These are phyloP conservation scores for Pisolithus microcarpus DNA, from an alignment of 768 basidiomycete genomes.

Conservation along the genomic window DNA sequence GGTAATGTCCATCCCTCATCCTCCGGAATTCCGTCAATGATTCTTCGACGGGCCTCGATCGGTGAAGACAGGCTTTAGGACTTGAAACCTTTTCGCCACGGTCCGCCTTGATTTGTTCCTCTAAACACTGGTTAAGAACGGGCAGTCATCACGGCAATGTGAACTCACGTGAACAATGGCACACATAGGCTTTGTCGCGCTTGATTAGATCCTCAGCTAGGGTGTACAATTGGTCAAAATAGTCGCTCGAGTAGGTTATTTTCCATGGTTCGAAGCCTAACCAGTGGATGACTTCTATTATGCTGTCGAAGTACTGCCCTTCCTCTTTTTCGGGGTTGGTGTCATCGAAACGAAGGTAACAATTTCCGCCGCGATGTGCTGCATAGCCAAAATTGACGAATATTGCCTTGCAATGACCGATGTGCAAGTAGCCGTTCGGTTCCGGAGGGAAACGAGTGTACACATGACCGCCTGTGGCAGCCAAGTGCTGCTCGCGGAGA, in stretches of 20 bases:
- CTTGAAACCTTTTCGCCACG: conserved; percentile 80
- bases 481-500: conserved; percentile 76
- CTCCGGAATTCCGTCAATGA: conserved; percentile 82
- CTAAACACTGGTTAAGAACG: conserved; percentile 34
- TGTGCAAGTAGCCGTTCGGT: conserved; percentile 93
- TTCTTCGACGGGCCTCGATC: conserved; percentile 78
- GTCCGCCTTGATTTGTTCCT: conserved; percentile 86
- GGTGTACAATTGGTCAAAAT: conserved; percentile 82
- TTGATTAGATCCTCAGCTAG: conserved; percentile 85
- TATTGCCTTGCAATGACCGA: conserved; percentile 97
- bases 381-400: conserved; percentile 99
- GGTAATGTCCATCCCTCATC: conserved; percentile 88
- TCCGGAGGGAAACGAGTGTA: conserved; percentile 98
- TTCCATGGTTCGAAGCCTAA: conserved; percentile 97
- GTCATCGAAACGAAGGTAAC: conserved; percentile 94
- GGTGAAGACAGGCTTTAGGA: conserved; percentile 81
- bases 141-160: background rate
- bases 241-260: conserved; percentile 98
- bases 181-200: conserved; percentile 90
- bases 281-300: conserved; percentile 93
- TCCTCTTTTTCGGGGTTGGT: conserved; percentile 99
- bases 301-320: conserved; percentile 91
- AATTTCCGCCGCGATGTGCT: conserved; percentile 84
- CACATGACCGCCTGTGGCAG: conserved; percentile 72
- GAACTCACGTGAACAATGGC: conserved; percentile 86